These are phyloP conservation scores for Warburgia ugandensis DNA, from an alignment of 164 flowering plant species.

Conservation along the genomic window DNA sequence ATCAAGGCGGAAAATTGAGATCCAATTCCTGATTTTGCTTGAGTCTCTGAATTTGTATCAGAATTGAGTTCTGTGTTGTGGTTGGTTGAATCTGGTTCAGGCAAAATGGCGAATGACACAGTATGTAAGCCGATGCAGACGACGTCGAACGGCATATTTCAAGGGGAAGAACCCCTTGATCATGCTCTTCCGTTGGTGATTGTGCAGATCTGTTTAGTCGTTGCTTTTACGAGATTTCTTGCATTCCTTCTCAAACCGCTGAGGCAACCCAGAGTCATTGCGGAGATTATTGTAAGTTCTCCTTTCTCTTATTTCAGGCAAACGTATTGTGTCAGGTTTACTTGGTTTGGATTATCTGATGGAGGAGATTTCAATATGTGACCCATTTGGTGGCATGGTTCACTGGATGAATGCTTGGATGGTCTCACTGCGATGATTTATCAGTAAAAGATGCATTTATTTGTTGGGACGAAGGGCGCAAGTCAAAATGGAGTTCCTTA, in stretches of 20 bases:
- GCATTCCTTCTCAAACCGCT: conserved; percentile 20
- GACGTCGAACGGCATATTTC: conserved; percentile 23
- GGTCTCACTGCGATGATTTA: too few species aligned
- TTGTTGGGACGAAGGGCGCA: too few species aligned
- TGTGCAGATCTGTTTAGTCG: conserved; percentile 25
- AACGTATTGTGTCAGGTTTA: background rate
- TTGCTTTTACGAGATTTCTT: conserved; percentile 17
- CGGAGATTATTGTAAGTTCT: conserved; percentile 22
- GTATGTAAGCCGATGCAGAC: conserved; percentile 28
- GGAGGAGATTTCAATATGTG: background rate
- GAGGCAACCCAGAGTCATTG: conserved; percentile 27
- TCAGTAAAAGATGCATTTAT: too few species aligned
- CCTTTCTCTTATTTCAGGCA: background rate
- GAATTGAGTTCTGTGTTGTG: too few species aligned
- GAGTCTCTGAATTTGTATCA: too few species aligned
- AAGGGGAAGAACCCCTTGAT: conserved; percentile 22
- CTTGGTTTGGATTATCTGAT: background rate
- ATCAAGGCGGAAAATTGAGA: too few species aligned
- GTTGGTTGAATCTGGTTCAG: too few species aligned
- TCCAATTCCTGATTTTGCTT: too few species aligned
- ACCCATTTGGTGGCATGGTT: too few species aligned
- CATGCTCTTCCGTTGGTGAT: conserved; percentile 21
- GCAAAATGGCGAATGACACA: too few species aligned
- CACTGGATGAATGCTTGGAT: too few species aligned
- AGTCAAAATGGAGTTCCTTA: too few species aligned